A percentile compares a stretch with the other conserved stretches of the same genome.
Conservation (phyloP, 2,329 filamentous ascomycete genomes). For the Arthrobotrys iridis region DNA sequence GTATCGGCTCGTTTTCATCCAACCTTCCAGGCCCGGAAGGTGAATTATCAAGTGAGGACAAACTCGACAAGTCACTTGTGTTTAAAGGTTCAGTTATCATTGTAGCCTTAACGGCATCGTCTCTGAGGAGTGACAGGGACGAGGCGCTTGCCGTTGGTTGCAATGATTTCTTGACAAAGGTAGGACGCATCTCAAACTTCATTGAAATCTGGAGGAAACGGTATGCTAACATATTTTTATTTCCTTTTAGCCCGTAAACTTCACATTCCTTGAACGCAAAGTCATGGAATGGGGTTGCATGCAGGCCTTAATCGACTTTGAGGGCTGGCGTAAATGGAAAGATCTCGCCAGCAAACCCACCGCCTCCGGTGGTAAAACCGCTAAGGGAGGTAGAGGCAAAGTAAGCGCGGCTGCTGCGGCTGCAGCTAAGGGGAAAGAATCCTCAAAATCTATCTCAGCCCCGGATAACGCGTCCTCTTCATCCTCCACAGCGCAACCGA, state of each 20-base stretch:
- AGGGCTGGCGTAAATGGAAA: constrained; percentile 98
- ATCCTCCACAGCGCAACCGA: constrained; percentile 25
- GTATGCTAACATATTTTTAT: constrained; percentile 58
- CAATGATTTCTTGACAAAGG: constrained; percentile 98
- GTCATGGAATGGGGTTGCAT: constrained; percentile 99
- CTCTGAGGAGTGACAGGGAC: constrained; percentile 91
- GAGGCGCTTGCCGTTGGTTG: constrained; percentile 94
- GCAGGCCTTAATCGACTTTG: constrained; percentile 98
- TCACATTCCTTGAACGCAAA: constrained; percentile 95
- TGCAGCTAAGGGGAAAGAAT: constrained; percentile 15
- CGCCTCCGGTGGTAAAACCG: constrained; percentile 56
- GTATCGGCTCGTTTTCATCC: constrained; percentile 89
- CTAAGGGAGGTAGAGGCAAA: constrained; percentile 29
- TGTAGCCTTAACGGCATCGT: constrained; percentile 92
- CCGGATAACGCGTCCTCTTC: constrained; percentile 14
- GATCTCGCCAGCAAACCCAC: constrained; percentile 69
- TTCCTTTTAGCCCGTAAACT: constrained; percentile 89
- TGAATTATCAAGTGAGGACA: constrained; percentile 63
- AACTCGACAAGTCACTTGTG: constrained; percentile 73
- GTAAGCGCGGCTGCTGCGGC: neutral
- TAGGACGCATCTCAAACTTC: constrained; percentile 63
- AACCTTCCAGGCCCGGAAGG: constrained; percentile 66
- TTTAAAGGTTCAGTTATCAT: constrained; percentile 99
- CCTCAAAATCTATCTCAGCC: neutral
- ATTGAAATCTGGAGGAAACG: constrained; percentile 28